phyloP scores from a whole-genome alignment of 139 green algal genomes.

The Tetraselmis chui region DNA sequence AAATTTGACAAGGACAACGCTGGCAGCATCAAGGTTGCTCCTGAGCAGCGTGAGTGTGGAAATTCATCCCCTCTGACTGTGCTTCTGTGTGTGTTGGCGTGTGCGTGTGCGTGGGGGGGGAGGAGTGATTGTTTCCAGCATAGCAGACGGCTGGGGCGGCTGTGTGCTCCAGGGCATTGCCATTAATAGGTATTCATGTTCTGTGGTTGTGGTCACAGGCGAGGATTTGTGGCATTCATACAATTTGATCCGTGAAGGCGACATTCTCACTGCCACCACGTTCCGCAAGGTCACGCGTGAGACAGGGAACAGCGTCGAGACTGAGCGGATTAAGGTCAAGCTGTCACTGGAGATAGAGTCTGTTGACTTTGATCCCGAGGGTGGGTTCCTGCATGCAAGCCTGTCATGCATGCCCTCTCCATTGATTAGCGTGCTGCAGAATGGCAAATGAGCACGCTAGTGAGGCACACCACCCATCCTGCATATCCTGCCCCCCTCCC shows the following conservation, averaged over 20 bases:
- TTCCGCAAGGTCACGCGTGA: conserved; percentile 51
- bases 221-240: conserved; percentile 94
- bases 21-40: conserved; percentile 65
- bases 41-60: conserved; percentile 59
- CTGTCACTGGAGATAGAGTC: conserved; percentile 67
- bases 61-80: no score
- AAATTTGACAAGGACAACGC: conserved; percentile 41
- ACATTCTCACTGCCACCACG: conserved; percentile 65
- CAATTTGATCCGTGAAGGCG: conserved; percentile 73
- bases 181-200: neutral
- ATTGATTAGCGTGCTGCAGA: conserved; percentile 39
- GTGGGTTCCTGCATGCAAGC: conserved; percentile 16
- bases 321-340: conserved; percentile 73
- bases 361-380: conserved; percentile 82
- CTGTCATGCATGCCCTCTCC: conserved; percentile 17
- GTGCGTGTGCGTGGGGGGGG: neutral
- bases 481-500: no score
- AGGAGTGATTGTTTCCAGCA: neutral
- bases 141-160: neutral
- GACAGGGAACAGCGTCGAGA: conserved; percentile 55
- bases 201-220: no score
- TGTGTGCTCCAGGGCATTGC: neutral
- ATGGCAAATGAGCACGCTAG: no score
- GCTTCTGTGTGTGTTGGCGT: neutral
- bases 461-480: no score